Base-by-base conservation (phyloP, 495 filamentous ascomycete genomes). In the Astrothelium subdiscretum region DNA sequence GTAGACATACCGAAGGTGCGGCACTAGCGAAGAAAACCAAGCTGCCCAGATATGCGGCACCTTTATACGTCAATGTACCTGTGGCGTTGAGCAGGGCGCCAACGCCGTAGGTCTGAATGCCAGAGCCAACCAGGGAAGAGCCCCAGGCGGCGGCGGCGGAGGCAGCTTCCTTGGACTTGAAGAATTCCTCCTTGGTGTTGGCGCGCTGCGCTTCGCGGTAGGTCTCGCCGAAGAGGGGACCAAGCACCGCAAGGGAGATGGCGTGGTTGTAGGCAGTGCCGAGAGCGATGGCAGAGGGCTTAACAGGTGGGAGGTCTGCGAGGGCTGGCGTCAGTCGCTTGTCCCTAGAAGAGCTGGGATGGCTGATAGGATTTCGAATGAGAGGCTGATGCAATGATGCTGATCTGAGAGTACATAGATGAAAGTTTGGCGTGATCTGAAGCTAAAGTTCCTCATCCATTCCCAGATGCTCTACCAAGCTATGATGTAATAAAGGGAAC, bases 221-320 rank as follows among this genome's bases (percentile, higher is more conserved):
- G 71, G 92, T 92, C 66, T 95, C 87, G 65, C 94, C 94, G 75
- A 98, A 97, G 71, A 97, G 76, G 10, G 94, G 94, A 35, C 85
- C 83, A 32, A 98, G 81, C 66, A 98, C 85, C 65, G 87, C 87
- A 64, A 91, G 78, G 59, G 87, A 88, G 58, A 83, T 82, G 63
- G 83, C 86, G 77, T 98, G 92, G 80, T 88, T 96, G 84, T 96
- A 98, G 74, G 90, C 74, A 43, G 94, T 95, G 75, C 94, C 94
- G 68, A 97, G 83, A 66, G 92, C 94, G 71, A 98, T 95, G 65
- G 94, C 94, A 58, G 92, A 97, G 58, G 94, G 94, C 85, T 96
- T 97, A 70, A 98, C 94, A 48, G 94, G 82, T 68, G 94, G 94
- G 63, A 98, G 85, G 72, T 97, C 90, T 95, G 69, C 20, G 12